phyloP scores from a whole-genome alignment of 768 basidiomycete genomes.

The Pleurotus platypus region DNA sequence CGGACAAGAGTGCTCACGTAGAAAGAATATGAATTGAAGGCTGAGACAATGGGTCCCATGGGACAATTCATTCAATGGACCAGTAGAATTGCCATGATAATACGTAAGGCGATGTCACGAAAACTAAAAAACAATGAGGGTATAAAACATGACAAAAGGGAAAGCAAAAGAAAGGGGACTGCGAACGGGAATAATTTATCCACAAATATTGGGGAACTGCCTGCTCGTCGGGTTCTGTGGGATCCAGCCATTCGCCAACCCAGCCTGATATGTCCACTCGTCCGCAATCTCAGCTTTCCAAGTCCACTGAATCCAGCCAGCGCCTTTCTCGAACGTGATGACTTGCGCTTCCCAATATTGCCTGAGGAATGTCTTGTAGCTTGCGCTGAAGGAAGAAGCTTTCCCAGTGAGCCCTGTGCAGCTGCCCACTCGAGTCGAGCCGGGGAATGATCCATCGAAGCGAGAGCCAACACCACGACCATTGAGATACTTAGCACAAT shows the following conservation, averaged over 20 bases:
- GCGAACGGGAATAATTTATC: conserved; percentile 17
- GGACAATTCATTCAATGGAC: too few species aligned
- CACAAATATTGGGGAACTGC: conserved; percentile 64
- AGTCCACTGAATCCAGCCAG: conserved; percentile 79
- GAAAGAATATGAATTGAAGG: too few species aligned
- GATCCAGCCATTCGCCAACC: conserved; percentile 81
- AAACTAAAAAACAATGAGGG: too few species aligned
- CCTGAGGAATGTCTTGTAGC: conserved; percentile 79
- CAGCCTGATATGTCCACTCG: conserved; percentile 89
- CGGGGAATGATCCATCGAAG: conserved; percentile 61
- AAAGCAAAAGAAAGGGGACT: too few species aligned
- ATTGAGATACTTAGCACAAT: conserved; percentile 81
- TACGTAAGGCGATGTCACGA: too few species aligned
- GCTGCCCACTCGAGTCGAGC: conserved; percentile 66
- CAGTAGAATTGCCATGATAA: too few species aligned
- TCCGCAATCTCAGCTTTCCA: conserved; percentile 84
- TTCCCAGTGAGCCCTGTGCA: conserved; percentile 72
- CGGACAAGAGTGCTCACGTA: too few species aligned
- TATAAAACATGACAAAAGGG: too few species aligned
- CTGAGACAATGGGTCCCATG: too few species aligned
- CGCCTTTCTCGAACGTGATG: conserved; percentile 62
- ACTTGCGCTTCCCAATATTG: conserved; percentile 86
- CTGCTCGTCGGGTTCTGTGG: conserved; percentile 50
- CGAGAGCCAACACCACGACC: conserved; percentile 72
- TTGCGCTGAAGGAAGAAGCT: conserved; percentile 68